Evolutionary conservation across 2,329 filamentous ascomycete genomes (phyloP).

Genomic region (Beauveria sp.): DNA sequence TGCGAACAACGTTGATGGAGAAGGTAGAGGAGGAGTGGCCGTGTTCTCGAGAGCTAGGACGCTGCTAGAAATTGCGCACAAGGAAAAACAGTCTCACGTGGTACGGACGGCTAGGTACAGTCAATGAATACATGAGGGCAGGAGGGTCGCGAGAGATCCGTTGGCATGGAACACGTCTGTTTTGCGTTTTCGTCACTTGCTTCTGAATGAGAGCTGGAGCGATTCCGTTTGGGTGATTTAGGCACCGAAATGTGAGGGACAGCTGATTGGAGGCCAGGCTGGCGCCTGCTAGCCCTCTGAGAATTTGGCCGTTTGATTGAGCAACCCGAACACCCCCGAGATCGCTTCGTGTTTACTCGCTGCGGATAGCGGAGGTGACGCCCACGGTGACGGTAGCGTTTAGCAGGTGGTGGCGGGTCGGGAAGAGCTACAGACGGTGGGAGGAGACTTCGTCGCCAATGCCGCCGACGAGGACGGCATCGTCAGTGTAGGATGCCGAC

Average conservation of each 20-base stretch:
- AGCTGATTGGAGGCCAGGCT: background rate
- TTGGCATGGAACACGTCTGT: background rate
- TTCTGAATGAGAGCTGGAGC: background rate
- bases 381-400: slow-evolving; percentile 35
- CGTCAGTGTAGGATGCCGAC: slow-evolving; percentile 17
- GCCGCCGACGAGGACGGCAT: slow-evolving; percentile 35
- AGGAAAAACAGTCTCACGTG: background rate
- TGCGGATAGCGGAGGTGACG: slow-evolving; percentile 31
- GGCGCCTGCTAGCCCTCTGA: background rate
- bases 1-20: background rate
- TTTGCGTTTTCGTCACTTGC: background rate
- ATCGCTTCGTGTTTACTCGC: slow-evolving; percentile 10
- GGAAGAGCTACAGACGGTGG: slow-evolving; percentile 39
- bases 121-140: too few species aligned
- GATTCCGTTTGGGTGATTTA: too few species aligned
- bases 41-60: too few species aligned
- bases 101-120: background rate
- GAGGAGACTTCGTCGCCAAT: slow-evolving; percentile 40
- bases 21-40: background rate
- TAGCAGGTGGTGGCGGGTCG: slow-evolving; percentile 29
- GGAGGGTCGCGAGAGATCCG: too few species aligned
- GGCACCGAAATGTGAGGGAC: background rate
- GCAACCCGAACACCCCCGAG: background rate
- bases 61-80: background rate
- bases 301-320: background rate